A percentile compares a stretch with the other conserved stretches of the same genome.
Conservation (phyloP, 1,284 basidiomycete species). For the Ceratobasidium sp. region DNA sequence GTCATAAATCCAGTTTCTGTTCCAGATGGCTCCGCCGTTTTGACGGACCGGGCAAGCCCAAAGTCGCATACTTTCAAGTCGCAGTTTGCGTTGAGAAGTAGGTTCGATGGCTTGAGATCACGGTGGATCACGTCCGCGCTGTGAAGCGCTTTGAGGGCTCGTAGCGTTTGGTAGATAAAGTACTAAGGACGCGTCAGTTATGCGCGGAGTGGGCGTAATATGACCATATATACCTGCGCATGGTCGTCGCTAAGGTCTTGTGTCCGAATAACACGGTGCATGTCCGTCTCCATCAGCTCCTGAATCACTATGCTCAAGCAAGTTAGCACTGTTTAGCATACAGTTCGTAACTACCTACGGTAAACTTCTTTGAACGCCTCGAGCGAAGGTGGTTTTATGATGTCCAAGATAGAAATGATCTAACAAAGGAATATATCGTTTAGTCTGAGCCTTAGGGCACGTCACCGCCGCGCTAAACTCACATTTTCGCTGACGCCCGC, state of each 20-base stretch:
- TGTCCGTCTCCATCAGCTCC: conserved; percentile 80
- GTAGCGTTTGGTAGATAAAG: conserved; percentile 88
- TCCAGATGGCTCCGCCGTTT: conserved; percentile 84
- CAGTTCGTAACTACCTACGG: conserved; percentile 59
- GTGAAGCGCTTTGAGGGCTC: conserved; percentile 93
- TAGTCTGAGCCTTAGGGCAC: conserved; percentile 24
- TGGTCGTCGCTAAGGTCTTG: conserved; percentile 90
- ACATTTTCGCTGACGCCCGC: conserved; percentile 94
- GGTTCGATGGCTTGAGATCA: conserved; percentile 94
- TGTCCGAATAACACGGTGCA: conserved; percentile 78
- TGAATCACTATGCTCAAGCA: conserved; percentile 71
- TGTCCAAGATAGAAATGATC: conserved; percentile 96
- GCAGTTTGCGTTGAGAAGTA: conserved; percentile 95
- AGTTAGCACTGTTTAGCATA: conserved; percentile 39
- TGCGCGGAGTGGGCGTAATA: conserved; percentile 49
- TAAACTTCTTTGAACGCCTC: conserved; percentile 96
- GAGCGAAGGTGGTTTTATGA: conserved; percentile 88
- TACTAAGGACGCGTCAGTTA: conserved; percentile 57
- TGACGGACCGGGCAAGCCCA: conserved; percentile 87
- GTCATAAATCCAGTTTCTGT: conserved; percentile 93
- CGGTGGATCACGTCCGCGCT: conserved; percentile 95
- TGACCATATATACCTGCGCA: conserved; percentile 64
- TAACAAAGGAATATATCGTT: conserved; percentile 52
- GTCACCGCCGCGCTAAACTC: conserved; percentile 53
- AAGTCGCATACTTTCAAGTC: conserved; percentile 93